Base-by-base conservation (phyloP, 371 early-diverging fungal species). In the Mortierella sp. region DNA sequence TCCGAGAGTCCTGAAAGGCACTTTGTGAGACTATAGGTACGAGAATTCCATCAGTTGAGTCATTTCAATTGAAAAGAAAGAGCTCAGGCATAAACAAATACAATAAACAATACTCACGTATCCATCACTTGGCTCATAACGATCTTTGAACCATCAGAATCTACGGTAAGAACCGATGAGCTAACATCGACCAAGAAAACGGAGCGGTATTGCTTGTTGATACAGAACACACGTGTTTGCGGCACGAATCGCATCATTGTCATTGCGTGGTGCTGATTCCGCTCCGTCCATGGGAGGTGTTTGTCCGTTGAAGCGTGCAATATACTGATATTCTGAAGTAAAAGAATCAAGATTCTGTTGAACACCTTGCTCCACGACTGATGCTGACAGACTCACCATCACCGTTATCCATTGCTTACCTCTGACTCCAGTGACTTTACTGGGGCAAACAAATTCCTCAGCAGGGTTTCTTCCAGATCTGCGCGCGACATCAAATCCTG, bases 121-220 rank as follows among this genome's bases (percentile, higher is more conserved):
- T 85, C 84, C 72, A 84, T 85, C 28, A 88, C 85, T 64, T 87
- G 84, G 12, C 87, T 86, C 62, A 90, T 88, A 66, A 90, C 83
- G 14, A 91, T 86, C 43, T 86, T 86, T 18, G 87, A 86, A 10
- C 84, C 84, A 18, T 68, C 78, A 24, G 87, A 79, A 70, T 93
- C 93, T 4, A 93, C 89, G 2, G 91, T 90, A 22, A 92, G 87
- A 72, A 95, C 86, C 65, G 93, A 92, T 1, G 93, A 90, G 18
- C 89, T 90, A 35, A 92, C 85, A 75, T 95, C 95, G 40, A 95
- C 84, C 68, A 94, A 84, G 75, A 93, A 89, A 2, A 93, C 92
- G 47, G 92, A 84, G 0, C 89, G 85, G 70, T 94, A 90, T 66
- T 90, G 85, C 54, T 84, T 83, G 54, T 88, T 85, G 55, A 93